These are phyloP conservation scores for Neurospora discreta DNA, from an alignment of 495 filamentous ascomycete genomes.

Conservation along the genomic window DNA sequence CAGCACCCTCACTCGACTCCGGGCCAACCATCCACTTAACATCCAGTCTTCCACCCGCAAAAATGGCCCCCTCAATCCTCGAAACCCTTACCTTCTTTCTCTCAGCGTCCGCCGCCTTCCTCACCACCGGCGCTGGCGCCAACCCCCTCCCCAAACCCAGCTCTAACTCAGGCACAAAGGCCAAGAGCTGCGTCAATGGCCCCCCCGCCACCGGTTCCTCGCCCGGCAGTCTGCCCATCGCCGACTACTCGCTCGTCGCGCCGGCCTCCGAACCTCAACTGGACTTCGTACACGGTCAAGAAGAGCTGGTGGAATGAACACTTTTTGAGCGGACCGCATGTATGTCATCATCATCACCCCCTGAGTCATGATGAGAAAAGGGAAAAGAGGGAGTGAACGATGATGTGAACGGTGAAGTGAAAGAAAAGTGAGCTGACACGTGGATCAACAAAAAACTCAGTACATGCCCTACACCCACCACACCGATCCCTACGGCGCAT, in stretches of 20 bases:
- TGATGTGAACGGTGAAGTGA: not conserved
- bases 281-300: conserved; percentile 10
- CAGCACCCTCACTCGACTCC: not conserved
- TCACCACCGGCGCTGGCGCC: not conserved
- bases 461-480: conserved; percentile 9
- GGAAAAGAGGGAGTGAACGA: not conserved
- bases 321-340: conserved; percentile 17
- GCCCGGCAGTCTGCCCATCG: conserved; percentile 6
- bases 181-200: conserved; percentile 11
- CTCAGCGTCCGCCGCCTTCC: not conserved
- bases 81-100: not conserved
- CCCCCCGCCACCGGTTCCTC: conserved; percentile 8
- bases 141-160: not conserved
- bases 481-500: conserved; percentile 17
- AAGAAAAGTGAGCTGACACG: not conserved
- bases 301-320: conserved; percentile 13
- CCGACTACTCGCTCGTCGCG: conserved; percentile 12
- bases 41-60: not conserved
- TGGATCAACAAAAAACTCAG: conserved; percentile 1
- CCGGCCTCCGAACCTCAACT: conserved; percentile 2
- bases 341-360: not conserved
- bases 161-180: not conserved
- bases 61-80: not conserved
- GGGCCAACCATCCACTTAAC: not conserved
- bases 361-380: no score